These are phyloP conservation scores for Dysphania ambrosioides DNA, from an alignment of 148 eudicot species.

Conservation along the genomic window DNA sequence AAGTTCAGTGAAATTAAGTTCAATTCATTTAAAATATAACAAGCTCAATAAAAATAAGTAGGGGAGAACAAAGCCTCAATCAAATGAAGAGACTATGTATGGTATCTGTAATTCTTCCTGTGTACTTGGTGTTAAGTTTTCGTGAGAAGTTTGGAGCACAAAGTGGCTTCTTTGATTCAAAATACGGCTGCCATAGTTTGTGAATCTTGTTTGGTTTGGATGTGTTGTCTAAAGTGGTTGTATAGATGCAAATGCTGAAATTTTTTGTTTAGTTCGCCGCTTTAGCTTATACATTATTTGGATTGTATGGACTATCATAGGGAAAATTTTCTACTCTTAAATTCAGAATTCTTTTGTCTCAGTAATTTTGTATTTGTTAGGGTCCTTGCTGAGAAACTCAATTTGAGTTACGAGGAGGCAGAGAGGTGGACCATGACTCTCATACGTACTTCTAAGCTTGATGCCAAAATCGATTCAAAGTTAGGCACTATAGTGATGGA, in stretches of 20 bases:
- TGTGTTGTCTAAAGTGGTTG: too few relatives aligned
- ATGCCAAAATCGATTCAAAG: slow-evolving; percentile 77
- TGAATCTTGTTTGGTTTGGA: too few relatives aligned
- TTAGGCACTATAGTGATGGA: slow-evolving; percentile 78
- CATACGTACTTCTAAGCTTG: slow-evolving; percentile 79
- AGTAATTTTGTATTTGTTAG: slow-evolving; percentile 34
- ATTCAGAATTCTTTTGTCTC: not conserved
- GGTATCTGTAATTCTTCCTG: not conserved
- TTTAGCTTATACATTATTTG: not conserved
- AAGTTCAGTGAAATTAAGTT: too few relatives aligned
- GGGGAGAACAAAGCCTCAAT: too few relatives aligned
- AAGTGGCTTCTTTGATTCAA: too few relatives aligned
- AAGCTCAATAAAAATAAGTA: too few relatives aligned
- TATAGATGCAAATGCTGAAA: not conserved
- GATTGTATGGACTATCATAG: not conserved
- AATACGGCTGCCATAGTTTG: too few relatives aligned
- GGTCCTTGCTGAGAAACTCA: slow-evolving; percentile 86
- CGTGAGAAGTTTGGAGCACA: too few relatives aligned
- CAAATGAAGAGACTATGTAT: not conserved
- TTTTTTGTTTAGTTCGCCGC: not conserved
- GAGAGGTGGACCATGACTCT: slow-evolving; percentile 95
- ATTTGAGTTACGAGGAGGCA: slow-evolving; percentile 81
- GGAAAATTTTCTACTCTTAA: not conserved
- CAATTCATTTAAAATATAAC: too few relatives aligned
- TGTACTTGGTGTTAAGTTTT: not conserved